A percentile compares a stretch with the other conserved stretches of the same genome.
These are phyloP conservation scores for Stachybotrys echinatus DNA, from an alignment of 2,329 filamentous ascomycete genomes.

Conservation along the genomic window DNA sequence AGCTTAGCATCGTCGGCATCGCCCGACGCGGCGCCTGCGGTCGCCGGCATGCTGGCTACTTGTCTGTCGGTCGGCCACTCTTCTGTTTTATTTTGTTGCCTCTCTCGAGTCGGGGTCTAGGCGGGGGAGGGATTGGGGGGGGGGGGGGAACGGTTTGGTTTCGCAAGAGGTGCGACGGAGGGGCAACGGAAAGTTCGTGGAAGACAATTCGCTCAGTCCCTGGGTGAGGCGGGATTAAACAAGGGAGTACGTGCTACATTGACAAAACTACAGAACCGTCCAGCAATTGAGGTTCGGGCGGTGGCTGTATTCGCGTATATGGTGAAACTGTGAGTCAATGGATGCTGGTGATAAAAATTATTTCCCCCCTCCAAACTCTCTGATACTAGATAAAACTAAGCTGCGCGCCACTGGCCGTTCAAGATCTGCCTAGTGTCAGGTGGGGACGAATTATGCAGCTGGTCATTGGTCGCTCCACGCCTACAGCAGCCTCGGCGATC, in stretches of 20 bases:
- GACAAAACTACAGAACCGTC: slow-evolving; percentile 6
- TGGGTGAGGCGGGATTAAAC: slow-evolving; percentile 3
- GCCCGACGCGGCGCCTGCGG: slow-evolving; percentile 15
- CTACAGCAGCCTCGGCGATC: no score
- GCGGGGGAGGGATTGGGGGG: background rate
- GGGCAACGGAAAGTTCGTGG: slow-evolving; percentile 12
- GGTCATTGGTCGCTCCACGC: no score
- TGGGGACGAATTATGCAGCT: no score
- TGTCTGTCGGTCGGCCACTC: no score
- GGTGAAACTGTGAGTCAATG: slow-evolving; percentile 2
- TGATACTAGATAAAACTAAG: no score
- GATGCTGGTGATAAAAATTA: no score
- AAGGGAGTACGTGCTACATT: slow-evolving; percentile 17
- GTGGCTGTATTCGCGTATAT: background rate
- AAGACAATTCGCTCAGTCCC: slow-evolving; percentile 1
- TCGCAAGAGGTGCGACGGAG: slow-evolving; percentile 3
- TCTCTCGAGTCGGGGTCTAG: no score
- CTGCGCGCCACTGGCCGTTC: no score
- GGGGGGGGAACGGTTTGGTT: background rate
- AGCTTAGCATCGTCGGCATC: slow-evolving; percentile 37
- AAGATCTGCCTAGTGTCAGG: no score
- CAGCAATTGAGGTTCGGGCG: background rate
- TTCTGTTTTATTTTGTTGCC: no score
- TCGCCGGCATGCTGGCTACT: slow-evolving; percentile 22
- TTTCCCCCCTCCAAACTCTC: no score